A percentile compares a stretch with the other conserved stretches of the same genome.
Evolutionary conservation across 805 yeast genomes (phyloP).

Genomic region (Spathaspora sp.): DNA sequence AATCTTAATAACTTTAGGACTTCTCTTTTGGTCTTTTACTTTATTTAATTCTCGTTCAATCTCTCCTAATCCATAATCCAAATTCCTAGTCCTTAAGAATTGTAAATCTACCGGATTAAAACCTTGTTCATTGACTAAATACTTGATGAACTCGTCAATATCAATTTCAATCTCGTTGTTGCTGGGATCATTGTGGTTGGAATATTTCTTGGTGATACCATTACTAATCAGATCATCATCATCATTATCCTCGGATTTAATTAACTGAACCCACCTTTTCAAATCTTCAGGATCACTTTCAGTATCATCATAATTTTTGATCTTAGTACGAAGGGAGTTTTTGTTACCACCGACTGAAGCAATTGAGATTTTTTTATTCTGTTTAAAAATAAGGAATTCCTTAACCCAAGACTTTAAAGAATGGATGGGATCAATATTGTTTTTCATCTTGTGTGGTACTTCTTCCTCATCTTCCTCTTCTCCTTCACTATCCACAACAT

Average conservation of each 20-base stretch:
- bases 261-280: slow-evolving; percentile 20
- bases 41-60: slow-evolving; percentile 34
- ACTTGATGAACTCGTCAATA: slow-evolving; percentile 27
- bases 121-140: slow-evolving; percentile 25
- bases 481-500: neutral
- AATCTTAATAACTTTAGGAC: slow-evolving; percentile 17
- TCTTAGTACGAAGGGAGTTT: slow-evolving; percentile 18
- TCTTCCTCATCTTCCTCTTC: neutral
- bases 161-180: slow-evolving; percentile 15
- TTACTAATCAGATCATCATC: slow-evolving; percentile 16
- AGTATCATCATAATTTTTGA: slow-evolving; percentile 24
- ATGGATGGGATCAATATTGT: neutral
- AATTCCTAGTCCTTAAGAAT: slow-evolving; percentile 20
- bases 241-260: slow-evolving; percentile 13
- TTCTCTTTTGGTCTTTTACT: slow-evolving; percentile 16
- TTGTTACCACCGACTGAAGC: neutral
- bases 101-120: slow-evolving; percentile 23
- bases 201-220: slow-evolving; percentile 16
- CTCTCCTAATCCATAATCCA: slow-evolving; percentile 36
- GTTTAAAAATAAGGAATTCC: slow-evolving; percentile 18
- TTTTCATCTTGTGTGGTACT: neutral
- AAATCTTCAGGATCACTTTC: slow-evolving; percentile 20
- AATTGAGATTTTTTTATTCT: slow-evolving; percentile 1
- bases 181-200: slow-evolving; percentile 3
- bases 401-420: slow-evolving; percentile 21